Percentiles rank a stretch among this genome's conserved stretches.
These are phyloP conservation scores for Cicer bijugum DNA, from an alignment of 306 rosid genomes.

Conservation along the genomic window DNA sequence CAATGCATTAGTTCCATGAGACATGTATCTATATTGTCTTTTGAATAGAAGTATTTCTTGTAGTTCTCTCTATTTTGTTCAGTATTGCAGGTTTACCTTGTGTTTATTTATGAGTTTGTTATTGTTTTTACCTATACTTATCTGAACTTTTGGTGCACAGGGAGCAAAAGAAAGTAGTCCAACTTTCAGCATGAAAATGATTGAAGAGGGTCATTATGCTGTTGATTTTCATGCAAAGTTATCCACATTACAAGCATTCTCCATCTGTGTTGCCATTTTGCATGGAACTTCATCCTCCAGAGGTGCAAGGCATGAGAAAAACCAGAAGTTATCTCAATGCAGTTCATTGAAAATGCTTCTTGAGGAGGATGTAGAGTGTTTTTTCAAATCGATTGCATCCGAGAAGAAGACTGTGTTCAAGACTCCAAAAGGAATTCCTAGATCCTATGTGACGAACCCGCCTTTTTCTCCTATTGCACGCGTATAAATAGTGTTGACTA, in stretches of 20 bases:
- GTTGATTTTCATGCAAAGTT: conserved; percentile 90
- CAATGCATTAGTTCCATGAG: background rate
- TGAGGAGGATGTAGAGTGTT: conserved; percentile 67
- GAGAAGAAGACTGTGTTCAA: conserved; percentile 57
- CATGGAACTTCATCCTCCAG: conserved; percentile 66
- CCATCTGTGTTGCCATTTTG: conserved; percentile 79
- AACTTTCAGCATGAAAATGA: conserved; percentile 66
- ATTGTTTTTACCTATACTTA: conserved; percentile 31
- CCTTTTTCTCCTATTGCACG: conserved; percentile 89
- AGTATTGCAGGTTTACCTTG: background rate
- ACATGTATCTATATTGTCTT: conserved; percentile 10
- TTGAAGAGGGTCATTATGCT: conserved; percentile 78
- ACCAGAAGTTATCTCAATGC: conserved; percentile 55
- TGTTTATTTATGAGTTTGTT: conserved; percentile 21
- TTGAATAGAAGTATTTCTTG: conserved; percentile 12
- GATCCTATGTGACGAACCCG: conserved; percentile 66
- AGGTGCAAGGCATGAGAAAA: conserved; percentile 45
- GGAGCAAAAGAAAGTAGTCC: conserved; percentile 78
- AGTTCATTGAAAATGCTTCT: conserved; percentile 73
- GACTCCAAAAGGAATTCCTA: conserved; percentile 63
- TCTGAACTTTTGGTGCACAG: conserved; percentile 48
- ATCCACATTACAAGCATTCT: conserved; percentile 89
- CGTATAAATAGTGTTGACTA: conserved; percentile 51
- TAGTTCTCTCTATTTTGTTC: conserved; percentile 17
- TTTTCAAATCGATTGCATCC: conserved; percentile 60